Evolutionary conservation across 1,284 basidiomycete genomes (phyloP).

Genomic region (Naganishia cerealis): DNA sequence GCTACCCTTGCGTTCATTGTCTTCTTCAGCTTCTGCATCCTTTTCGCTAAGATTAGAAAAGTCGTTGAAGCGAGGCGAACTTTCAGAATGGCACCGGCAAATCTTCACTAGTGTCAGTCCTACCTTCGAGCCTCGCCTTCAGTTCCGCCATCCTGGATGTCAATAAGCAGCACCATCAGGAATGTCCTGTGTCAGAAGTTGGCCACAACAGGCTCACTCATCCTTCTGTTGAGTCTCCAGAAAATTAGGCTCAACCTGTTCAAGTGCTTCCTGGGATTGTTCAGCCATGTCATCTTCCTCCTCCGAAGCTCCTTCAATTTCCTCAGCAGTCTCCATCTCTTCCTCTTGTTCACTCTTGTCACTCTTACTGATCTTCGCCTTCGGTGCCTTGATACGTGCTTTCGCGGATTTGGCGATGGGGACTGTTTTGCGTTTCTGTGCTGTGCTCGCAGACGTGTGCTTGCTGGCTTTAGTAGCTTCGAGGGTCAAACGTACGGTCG

Average conservation of each 20-base stretch:
- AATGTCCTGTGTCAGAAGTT: background rate
- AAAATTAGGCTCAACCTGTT: slow-evolving; percentile 9
- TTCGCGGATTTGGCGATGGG: background rate
- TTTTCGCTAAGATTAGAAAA: background rate
- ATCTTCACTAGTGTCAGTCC: background rate
- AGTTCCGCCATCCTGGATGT: slow-evolving; percentile 20
- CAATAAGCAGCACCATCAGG: background rate
- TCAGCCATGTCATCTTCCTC: background rate
- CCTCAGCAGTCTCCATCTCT: slow-evolving; percentile 5
- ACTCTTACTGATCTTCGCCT: background rate
- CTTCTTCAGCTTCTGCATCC: slow-evolving; percentile 24
- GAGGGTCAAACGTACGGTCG: background rate
- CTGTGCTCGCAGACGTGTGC: slow-evolving; percentile 1
- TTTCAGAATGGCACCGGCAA: background rate
- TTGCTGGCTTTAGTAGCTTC: background rate
- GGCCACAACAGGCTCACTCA: slow-evolving; percentile 3
- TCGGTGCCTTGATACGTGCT: background rate
- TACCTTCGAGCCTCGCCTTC: slow-evolving; percentile 14
- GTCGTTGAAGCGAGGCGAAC: background rate
- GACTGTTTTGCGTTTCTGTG: background rate
- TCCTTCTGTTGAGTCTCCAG: slow-evolving; percentile 26
- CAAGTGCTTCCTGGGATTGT: slow-evolving; percentile 16
- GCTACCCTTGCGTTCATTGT: slow-evolving; percentile 17
- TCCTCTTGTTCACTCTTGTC: slow-evolving; percentile 4
- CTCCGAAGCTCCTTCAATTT: background rate